These are phyloP conservation scores for Trametes versicolor DNA, from an alignment of 1,284 basidiomycete species.

Conservation along the genomic window DNA sequence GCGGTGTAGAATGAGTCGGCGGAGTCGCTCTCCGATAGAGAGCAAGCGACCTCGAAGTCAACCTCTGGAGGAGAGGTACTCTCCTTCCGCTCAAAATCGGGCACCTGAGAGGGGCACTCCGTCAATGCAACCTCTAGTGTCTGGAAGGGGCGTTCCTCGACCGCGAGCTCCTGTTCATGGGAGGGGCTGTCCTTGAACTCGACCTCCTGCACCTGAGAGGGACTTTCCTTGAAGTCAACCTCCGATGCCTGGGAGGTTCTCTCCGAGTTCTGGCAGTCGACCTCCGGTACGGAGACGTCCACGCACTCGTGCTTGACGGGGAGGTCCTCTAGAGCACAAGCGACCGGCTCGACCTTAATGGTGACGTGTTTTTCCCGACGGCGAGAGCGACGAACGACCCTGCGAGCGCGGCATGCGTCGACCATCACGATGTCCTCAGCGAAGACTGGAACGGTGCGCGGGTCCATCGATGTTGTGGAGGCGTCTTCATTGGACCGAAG, in stretches of 20 bases:
- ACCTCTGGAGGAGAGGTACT: neutral
- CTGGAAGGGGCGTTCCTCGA: no score
- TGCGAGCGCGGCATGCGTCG: neutral
- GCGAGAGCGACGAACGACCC: neutral
- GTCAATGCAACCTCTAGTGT: no score
- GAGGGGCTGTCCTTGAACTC: neutral
- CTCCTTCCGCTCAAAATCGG: neutral
- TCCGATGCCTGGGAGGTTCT: neutral
- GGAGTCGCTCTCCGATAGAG: neutral
- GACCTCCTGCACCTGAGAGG: neutral
- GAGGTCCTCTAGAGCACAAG: neutral
- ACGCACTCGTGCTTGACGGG: neutral
- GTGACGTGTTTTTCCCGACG: neutral
- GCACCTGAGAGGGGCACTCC: neutral
- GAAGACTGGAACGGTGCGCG: neutral
- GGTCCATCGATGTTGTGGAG: no score
- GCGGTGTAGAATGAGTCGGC: neutral
- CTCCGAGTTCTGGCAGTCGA: neutral
- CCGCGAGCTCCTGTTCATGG: neutral
- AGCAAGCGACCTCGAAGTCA: neutral
- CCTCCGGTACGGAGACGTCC: neutral
- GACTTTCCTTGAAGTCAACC: neutral
- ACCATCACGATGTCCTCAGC: neutral
- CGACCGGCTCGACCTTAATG: neutral
- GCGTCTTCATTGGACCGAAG: no score